Percentiles rank a stretch among this genome's conserved stretches.
These are phyloP conservation scores for Xylariaceae sp. DNA, from an alignment of 2,329 filamentous ascomycete genomes.

Conservation along the genomic window DNA sequence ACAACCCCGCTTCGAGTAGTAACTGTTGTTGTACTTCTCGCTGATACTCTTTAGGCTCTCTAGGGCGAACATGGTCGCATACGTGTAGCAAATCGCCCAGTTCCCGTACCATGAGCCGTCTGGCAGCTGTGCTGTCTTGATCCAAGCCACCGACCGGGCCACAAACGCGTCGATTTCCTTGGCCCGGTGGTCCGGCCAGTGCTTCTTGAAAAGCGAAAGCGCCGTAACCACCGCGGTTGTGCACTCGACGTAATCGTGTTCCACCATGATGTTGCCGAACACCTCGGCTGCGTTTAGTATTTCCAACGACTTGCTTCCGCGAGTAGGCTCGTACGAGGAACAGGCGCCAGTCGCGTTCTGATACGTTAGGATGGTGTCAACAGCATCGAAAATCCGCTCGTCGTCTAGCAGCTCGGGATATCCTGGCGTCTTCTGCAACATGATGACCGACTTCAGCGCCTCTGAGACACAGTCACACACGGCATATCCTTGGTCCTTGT, in stretches of 20 bases:
- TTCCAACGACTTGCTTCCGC: slow-evolving; percentile 74
- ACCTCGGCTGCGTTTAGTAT: slow-evolving; percentile 92
- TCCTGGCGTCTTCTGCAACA: slow-evolving; percentile 71
- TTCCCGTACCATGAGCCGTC: slow-evolving; percentile 97
- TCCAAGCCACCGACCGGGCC: slow-evolving; percentile 69
- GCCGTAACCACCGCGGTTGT: slow-evolving; percentile 92
- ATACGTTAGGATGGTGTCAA: slow-evolving; percentile 87
- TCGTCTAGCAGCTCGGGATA: slow-evolving; percentile 72
- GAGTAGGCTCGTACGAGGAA: slow-evolving; percentile 80
- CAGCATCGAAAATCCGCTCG: slow-evolving; percentile 74
- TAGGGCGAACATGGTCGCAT: slow-evolving; percentile 92
- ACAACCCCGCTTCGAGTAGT: slow-evolving; percentile 67
- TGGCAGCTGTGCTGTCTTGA: slow-evolving; percentile 67
- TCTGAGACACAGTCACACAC: slow-evolving; percentile 95
- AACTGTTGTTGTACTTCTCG: slow-evolving; percentile 72
- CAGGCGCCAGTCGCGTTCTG: slow-evolving; percentile 84
- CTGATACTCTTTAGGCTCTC: slow-evolving; percentile 78
- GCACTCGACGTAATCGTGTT: slow-evolving; percentile 97
- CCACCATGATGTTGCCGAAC: slow-evolving; percentile 95
- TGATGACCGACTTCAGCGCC: slow-evolving; percentile 77
- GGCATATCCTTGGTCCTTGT: slow-evolving; percentile 83
- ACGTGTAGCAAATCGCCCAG: slow-evolving; percentile 98
- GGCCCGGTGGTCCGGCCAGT: slow-evolving; percentile 75
- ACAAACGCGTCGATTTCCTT: slow-evolving; percentile 72
- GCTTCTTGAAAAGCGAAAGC: slow-evolving; percentile 71